Base-by-base conservation (phyloP, 2,329 filamentous ascomycete species). In the Didymellaceae sp. region DNA sequence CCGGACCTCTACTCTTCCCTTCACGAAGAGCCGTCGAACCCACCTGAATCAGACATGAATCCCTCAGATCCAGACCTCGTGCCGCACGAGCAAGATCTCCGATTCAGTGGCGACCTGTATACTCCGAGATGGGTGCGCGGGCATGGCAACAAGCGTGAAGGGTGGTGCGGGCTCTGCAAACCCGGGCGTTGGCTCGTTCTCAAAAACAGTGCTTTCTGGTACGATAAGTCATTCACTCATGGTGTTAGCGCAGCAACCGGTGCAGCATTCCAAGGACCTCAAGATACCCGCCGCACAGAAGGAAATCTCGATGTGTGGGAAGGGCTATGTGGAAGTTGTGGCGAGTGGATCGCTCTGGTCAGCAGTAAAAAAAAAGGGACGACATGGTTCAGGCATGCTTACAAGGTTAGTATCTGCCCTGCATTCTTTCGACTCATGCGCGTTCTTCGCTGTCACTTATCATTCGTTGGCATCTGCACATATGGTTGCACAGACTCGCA, bases 281-380 rank as follows among this genome's bases (percentile, higher is more conserved):
- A 88, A 54, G 83, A 90, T 64, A 89, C 85, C 17, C 80, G 89
- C 50, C 82, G 89, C 40, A 90, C 89, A 77, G 88, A 91, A 67
- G 87, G 88, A 30, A 92, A 91, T 65, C 85, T 89, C 3, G 89
- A 91, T 66, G 87, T 91, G 3, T 91, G 87, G 87, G 89, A 93
- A 68, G 89, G 87, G 2, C 78, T 91, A 5, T 93, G 89, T 65
- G 85, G 87, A 40, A 87, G 85, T 67, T 92, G 89, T 74, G 87
- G 86, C 59, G 87, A 91, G 54, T 92, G 89, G 89, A 87, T 92
- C 59, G 86, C 87, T 10, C 77, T 92, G 26, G 88, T 91, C 32
- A 92, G 88, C 75, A 91, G 86, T 71, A 93, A 93, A 77, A 93
- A 93, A 79, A 92, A 93, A 77, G 89, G 89, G n/a, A 95, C 90